Evolutionary conservation across 192 early-diverging fungal species (phyloP).

Genomic region (Entomortierella lignicola): DNA sequence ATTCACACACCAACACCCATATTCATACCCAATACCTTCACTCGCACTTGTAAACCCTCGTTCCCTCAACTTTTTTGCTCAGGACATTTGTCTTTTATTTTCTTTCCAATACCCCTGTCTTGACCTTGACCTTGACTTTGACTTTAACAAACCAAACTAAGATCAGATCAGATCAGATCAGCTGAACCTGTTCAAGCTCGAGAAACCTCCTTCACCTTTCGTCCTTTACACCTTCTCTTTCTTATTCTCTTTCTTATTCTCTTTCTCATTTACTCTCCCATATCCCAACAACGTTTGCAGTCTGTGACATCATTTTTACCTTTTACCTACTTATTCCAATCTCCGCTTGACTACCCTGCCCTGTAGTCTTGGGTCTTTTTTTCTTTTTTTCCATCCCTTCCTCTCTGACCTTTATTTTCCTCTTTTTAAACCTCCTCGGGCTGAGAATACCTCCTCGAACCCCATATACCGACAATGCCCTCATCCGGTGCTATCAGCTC

Average conservation of each 20-base stretch:
- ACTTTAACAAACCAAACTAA: not conserved
- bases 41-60: no score
- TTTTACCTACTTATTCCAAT: no score
- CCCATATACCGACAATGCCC: constrained; percentile 1
- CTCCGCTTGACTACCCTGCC: not conserved
- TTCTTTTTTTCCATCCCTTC: not conserved
- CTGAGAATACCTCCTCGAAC: not conserved
- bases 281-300: no score
- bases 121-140: not conserved
- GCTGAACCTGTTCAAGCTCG: not conserved
- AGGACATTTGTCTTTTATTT: not conserved
- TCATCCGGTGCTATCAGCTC: constrained; percentile 40
- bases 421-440: not conserved
- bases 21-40: no score
- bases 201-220: not conserved
- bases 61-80: not conserved
- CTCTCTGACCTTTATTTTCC: not conserved
- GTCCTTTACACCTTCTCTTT: no score
- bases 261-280: no score
- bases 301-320: no score
- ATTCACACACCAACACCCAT: no score
- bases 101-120: not conserved
- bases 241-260: no score
- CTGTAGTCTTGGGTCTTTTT: not conserved
- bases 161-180: not conserved